Evolutionary conservation across 1,139 yeast genomes (phyloP).

Genomic region (Pneumocystis murina): DNA sequence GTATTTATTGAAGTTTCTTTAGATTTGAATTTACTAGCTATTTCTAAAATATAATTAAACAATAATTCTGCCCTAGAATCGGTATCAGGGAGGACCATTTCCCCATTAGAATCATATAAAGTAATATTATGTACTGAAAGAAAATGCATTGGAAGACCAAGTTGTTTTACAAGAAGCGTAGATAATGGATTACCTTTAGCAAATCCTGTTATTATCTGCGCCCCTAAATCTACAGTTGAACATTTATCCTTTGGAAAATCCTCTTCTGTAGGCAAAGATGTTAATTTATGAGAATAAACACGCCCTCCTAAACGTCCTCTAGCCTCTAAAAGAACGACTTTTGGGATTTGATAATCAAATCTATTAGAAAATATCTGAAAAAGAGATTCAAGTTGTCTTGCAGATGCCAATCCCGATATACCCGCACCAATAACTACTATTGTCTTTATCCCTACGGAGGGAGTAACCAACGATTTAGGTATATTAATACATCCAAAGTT

Average conservation of each 20-base stretch:
- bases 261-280: slow-evolving; percentile 14
- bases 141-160: slow-evolving; percentile 27
- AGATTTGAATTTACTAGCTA: slow-evolving; percentile 24
- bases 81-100: slow-evolving; percentile 19
- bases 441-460: slow-evolving; percentile 1
- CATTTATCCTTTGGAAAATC: slow-evolving; percentile 1
- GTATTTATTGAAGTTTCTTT: background rate
- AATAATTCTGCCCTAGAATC: slow-evolving; percentile 25
- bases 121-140: slow-evolving; percentile 21
- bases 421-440: slow-evolving; percentile 32
- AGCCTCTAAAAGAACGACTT: slow-evolving; percentile 28
- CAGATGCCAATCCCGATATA: slow-evolving; percentile 30
- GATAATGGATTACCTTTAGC: slow-evolving; percentile 32
- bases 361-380: slow-evolving; percentile 23
- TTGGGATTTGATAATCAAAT: slow-evolving; percentile 28
- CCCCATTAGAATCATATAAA: slow-evolving; percentile 22
- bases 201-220: slow-evolving; percentile 29
- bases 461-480: slow-evolving; percentile 10
- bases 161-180: slow-evolving; percentile 27
- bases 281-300: slow-evolving; percentile 27
- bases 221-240: slow-evolving; percentile 28
- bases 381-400: slow-evolving; percentile 29
- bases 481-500: slow-evolving; percentile 30
- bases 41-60: slow-evolving; percentile 26
- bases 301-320: slow-evolving; percentile 32